Base-by-base conservation (phyloP, 2,329 filamentous ascomycete species). In the Trichoderma sp. region DNA sequence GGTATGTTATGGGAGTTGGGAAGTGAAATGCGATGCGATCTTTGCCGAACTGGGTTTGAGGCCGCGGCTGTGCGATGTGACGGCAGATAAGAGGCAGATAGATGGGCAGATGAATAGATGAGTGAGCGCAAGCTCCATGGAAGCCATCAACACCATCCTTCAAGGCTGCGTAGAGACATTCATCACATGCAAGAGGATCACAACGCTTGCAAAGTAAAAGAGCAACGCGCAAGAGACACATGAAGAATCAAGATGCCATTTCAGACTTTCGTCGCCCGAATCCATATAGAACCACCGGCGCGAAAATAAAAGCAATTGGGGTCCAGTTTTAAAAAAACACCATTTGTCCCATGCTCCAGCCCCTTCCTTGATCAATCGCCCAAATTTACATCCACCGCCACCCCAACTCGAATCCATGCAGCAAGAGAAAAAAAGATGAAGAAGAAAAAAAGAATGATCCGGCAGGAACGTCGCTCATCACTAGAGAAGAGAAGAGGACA, bases 231-330 rank as follows among this genome's bases (percentile, higher is more conserved):
- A 66, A 35, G n/a, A 19, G 52, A 50, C 67, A 45, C 69, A 72
- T 75, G 73, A 71, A 76, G 73, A 76, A 76, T 76, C 75, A 76
- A 75, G 74, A 76, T 77, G 64, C 73, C 75, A 77, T 77, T 76
- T 58, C 73, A 73, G 75, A 76, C 76, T 74, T 72, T 67, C 75
- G 70, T 70, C 72, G 70, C 71, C 73, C 71, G 73, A 74, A 74
- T 74, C 74, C 75, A n/a, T 72, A 73, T 73, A 72, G 74, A 74
- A 76, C 74, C 74, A 74, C 72, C 71, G 71, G 60, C 50, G 58
- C 57, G 48, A 60, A 61, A 73, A 76, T 73, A 73, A 71, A 75
- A 74, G 71, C 56, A 67, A 34, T 32, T 45, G 48, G 35, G 64
- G 48, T 56, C 34, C 56, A 27, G 65, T 72, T 72, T 71, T n/a